Evolutionary conservation across 83 land plant species (phyloP), one percentile per base, ranked within the genome.

Genomic region (Diphasiastrum complanatum): DNA sequence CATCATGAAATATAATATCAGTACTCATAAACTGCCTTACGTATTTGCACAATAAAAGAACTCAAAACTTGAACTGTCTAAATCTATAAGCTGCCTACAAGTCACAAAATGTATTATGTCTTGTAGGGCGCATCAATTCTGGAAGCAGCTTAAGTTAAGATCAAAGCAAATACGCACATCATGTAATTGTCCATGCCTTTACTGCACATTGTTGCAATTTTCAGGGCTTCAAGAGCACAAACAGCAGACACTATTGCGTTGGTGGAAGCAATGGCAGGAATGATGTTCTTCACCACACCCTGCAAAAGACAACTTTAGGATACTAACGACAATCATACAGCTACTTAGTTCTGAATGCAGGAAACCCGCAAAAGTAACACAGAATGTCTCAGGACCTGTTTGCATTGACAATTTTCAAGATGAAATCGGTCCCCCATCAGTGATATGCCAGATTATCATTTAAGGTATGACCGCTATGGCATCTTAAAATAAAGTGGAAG

Each of bases 221-320:
- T 93, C 51, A 93, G 65, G 6, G 96, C 82, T 67, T 93, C 99
- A 56, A 89, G 47, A 3, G 99, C 78, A 82, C 99, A 93, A 18
- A 87, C 85, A 48, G 99, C 91, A 54, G 99, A 84, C 37, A 93
- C 72, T 19, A 93, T 78, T 5, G 99, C 99, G 84, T 93, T 93
- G 24, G 99, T 93, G 36, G 99, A 89, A 59, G 99, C 99, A 53
- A 93, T 93, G 26, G 99, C 99, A 55, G 99, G 99, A 36, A 93
- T 79, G 18, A 93, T 93, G 70, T 93, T 93, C 72, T 93, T 93
- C 56, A 93, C 92, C n/a, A 93, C 99, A 40, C 99, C 99, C 99
- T 89, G 84, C 28, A 62, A 63, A 68, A 57, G 22, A 69, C 34
- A 34, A 35, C 33, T 56, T 30, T 49, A 51, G 61, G 24, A 58